Percentiles rank a stretch among this genome's conserved stretches.
These are phyloP conservation scores for Tylopilus vinaceipallidus DNA, from an alignment of 768 basidiomycete genomes.

Conservation along the genomic window DNA sequence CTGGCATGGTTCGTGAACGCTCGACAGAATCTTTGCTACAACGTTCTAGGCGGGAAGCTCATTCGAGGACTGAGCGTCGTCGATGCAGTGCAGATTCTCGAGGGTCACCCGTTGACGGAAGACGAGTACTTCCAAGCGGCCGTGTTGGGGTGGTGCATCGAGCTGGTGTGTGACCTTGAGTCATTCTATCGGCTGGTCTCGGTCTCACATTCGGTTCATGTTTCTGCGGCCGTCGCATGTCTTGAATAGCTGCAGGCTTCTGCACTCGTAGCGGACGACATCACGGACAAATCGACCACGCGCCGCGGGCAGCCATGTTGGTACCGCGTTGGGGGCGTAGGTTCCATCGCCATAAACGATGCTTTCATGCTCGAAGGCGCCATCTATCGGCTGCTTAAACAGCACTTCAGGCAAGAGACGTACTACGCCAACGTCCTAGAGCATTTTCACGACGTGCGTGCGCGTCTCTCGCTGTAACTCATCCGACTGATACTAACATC, in stretches of 20 bases:
- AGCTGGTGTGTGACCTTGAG: conserved; percentile 70
- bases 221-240: not conserved
- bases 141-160: conserved; percentile 92
- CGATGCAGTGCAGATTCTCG: conserved; percentile 87
- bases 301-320: too few species aligned
- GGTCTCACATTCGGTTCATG: not conserved
- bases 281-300: conserved; percentile 98
- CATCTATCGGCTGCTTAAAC: conserved; percentile 88
- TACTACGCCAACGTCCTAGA: too few species aligned
- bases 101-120: conserved; percentile 64
- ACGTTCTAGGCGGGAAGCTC: conserved; percentile 94
- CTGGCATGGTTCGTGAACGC: not conserved
- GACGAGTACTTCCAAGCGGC: conserved; percentile 89
- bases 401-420: conserved; percentile 75
- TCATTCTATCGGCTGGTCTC: not conserved
- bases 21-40: conserved; percentile 82
- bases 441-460: conserved; percentile 78
- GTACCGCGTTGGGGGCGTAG: conserved; percentile 55
- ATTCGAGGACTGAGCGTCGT: conserved; percentile 97
- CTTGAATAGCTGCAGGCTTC: conserved; percentile 54
- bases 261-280: conserved; percentile 87
- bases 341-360: conserved; percentile 92
- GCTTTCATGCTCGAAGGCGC: conserved; percentile 93
- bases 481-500: too few species aligned
- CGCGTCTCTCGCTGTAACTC: too few species aligned